phyloP scores from a whole-genome alignment of 495 filamentous ascomycete species.

The Terfezia boudieri region DNA sequence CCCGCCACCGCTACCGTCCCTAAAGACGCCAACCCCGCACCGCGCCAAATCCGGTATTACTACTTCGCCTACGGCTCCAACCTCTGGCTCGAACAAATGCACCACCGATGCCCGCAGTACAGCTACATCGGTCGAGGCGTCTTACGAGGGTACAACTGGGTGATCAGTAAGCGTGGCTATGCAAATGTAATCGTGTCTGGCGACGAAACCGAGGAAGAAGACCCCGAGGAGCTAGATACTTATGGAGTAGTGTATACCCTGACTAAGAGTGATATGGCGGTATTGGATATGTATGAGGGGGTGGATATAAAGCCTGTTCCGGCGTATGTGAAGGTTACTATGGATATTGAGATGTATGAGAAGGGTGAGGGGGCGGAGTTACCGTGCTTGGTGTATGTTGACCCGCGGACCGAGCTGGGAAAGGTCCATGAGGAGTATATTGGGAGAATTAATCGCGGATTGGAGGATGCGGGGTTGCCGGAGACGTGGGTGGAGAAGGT shows the following conservation, averaged over 20 bases:
- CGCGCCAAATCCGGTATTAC: too few species aligned
- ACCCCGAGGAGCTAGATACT: too few species aligned
- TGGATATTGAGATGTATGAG: conserved; percentile 7
- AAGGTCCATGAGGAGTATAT: conserved; percentile 40
- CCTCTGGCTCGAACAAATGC: conserved; percentile 45
- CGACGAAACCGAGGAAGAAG: conserved; percentile 12
- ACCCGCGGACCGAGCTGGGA: conserved; percentile 23
- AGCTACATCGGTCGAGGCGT: conserved; percentile 26
- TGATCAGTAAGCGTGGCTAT: conserved; percentile 45
- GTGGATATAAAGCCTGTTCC: conserved; percentile 21
- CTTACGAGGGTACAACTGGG: conserved; percentile 36
- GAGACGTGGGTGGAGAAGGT: conserved; percentile 32
- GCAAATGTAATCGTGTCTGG: conserved; percentile 37
- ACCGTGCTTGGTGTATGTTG: conserved; percentile 33
- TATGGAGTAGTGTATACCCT: conserved; percentile 34
- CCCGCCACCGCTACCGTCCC: too few species aligned
- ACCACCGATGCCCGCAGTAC: conserved; percentile 32
- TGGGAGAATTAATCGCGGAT: conserved; percentile 41
- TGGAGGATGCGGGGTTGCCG: conserved; percentile 42
- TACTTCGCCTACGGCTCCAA: conserved; percentile 38
- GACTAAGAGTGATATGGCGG: conserved; percentile 22
- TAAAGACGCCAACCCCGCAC: too few species aligned
- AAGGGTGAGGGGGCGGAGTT: conserved; percentile 8
- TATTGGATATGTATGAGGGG: conserved; percentile 34
- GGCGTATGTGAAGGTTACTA: conserved; percentile 26